phyloP scores from a whole-genome alignment of 257 asterid species.

The Ballota nigra region DNA sequence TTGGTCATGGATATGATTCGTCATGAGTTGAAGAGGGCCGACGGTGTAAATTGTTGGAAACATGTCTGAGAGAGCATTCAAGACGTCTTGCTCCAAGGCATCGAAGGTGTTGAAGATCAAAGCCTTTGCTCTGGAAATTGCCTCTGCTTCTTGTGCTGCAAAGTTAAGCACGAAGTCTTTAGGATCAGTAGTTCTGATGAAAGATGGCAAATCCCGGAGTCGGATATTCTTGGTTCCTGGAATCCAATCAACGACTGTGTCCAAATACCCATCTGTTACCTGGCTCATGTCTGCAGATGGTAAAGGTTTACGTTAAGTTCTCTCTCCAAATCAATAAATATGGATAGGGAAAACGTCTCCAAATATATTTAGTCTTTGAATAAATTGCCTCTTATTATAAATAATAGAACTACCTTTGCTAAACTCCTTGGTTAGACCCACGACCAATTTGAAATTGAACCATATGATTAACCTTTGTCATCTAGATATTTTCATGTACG shows the following conservation, averaged over 20 bases:
- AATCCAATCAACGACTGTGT: conserved; percentile 21
- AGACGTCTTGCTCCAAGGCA: conserved; percentile 31
- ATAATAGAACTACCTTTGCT: too few relatives aligned
- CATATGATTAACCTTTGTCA: too few relatives aligned
- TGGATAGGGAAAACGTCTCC: too few relatives aligned
- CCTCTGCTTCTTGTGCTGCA: neutral
- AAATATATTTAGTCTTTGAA: too few relatives aligned
- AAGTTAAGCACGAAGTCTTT: conserved; percentile 37
- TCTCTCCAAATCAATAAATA: too few relatives aligned
- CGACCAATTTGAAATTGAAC: too few relatives aligned
- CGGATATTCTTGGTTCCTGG: conserved; percentile 42
- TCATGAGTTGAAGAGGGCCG: conserved; percentile 44
- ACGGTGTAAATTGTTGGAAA: conserved; percentile 29
- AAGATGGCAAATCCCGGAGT: conserved; percentile 46
- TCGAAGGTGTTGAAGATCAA: conserved; percentile 47
- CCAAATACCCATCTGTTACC: conserved; percentile 43
- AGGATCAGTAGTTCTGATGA: conserved; percentile 40
- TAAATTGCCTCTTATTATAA: too few relatives aligned
- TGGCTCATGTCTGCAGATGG: conserved; percentile 33
- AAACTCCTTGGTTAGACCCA: too few relatives aligned
- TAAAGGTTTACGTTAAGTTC: too few relatives aligned
- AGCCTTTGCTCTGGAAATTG: conserved; percentile 27
- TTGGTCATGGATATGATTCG: conserved; percentile 31
- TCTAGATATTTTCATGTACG: too few relatives aligned
- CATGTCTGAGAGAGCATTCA: conserved; percentile 30